Percentiles rank a stretch among this genome's conserved stretches.
These are phyloP conservation scores for Melaleuca quinquenervia DNA, from an alignment of 345 rosid genomes.

Conservation along the genomic window DNA sequence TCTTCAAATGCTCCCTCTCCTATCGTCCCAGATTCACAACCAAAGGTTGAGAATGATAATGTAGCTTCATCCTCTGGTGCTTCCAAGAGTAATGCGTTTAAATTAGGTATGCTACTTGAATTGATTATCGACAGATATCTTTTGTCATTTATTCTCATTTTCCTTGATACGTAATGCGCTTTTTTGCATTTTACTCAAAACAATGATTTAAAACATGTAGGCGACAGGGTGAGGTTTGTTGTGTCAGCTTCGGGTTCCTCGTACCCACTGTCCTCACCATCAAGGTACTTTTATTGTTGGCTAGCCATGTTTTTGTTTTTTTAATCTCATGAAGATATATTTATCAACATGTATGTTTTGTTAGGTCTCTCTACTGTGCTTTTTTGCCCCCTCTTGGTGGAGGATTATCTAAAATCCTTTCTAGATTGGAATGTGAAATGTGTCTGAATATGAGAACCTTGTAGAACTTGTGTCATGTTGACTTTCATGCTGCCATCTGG, in stretches of 20 bases:
- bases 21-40: conserved; percentile 42
- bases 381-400: neutral
- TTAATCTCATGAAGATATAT: neutral
- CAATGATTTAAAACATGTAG: conserved; percentile 30
- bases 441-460: neutral
- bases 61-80: conserved; percentile 38
- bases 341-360: neutral
- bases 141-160: neutral
- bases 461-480: neutral
- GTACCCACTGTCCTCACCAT: conserved; percentile 30
- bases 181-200: conserved; percentile 7
- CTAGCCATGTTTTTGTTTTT: neutral
- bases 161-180: neutral
- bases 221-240: conserved; percentile 62
- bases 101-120: conserved; percentile 38
- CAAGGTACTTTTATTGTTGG: conserved; percentile 30
- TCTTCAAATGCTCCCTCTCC: conserved; percentile 36
- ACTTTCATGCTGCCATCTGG: neutral
- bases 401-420: neutral
- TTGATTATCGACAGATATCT: neutral
- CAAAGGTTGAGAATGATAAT: conserved; percentile 42
- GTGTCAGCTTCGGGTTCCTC: conserved; percentile 34
- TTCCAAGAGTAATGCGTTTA: conserved; percentile 40
- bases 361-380: neutral
- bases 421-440: neutral